A percentile compares a stretch with the other conserved stretches of the same genome.
phyloP scores from a whole-genome alignment of 768 basidiomycete genomes.

The Pilatotrama ljubarskyi region DNA sequence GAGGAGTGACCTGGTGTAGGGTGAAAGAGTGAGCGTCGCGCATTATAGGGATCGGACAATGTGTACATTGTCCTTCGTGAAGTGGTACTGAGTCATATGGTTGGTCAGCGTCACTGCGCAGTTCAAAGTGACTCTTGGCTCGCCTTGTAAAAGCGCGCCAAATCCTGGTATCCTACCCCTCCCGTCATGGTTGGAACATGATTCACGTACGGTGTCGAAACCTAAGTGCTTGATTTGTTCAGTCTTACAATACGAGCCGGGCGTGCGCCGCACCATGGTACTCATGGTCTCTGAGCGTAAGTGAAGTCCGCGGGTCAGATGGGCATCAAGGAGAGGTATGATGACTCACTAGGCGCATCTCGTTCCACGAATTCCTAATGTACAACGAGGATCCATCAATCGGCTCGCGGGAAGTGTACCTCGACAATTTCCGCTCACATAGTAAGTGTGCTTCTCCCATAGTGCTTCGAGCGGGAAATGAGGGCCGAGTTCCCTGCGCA shows the following conservation, averaged over 20 bases:
- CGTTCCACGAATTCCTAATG: constrained; percentile 43
- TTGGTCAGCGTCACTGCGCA: not conserved
- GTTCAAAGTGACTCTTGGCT: not conserved
- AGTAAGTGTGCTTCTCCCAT: constrained; percentile 49
- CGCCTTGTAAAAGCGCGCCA: constrained; percentile 49
- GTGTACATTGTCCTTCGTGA: constrained; percentile 34
- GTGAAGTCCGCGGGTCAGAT: not conserved
- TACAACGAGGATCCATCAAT: not conserved
- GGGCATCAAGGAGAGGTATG: not conserved
- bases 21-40: not conserved
- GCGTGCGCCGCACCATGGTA: constrained; percentile 36
- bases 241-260: not conserved
- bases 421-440: constrained; percentile 29
- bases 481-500: constrained; percentile 41
- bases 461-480: constrained; percentile 45
- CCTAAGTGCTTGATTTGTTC: constrained; percentile 27
- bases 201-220: constrained; percentile 43
- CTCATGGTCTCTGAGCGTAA: constrained; percentile 39
- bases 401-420: not conserved
- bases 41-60: not conserved
- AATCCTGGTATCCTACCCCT: constrained; percentile 42
- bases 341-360: constrained; percentile 37
- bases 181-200: constrained; percentile 48
- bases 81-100: constrained; percentile 36
- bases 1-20: constrained; percentile 39